Evolutionary conservation across 768 basidiomycete species (phyloP), one percentile per base, ranked within the genome.

Genomic region (Suillus placidus): DNA sequence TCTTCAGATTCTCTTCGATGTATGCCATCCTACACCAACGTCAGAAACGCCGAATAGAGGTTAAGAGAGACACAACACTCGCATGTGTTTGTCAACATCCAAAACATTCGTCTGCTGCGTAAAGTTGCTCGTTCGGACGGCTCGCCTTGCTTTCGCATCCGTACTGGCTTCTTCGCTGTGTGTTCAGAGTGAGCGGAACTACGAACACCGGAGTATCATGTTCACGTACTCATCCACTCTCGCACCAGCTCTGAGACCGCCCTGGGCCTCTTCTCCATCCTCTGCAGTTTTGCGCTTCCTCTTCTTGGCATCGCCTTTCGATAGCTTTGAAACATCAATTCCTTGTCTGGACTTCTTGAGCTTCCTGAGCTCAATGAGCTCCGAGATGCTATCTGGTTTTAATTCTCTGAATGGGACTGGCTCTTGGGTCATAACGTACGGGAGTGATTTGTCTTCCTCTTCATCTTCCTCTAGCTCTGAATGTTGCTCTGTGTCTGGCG

Each of bases 11-110:
- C 72, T 93, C 88, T 71, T 99, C 97, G 60, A 99, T 99, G 73
- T 97, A 99, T 2, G 92, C 94, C 92, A 98, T 95, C 97, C 95
- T 96, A 69, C 6, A 40, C 49, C 58, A 23, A 42, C 35, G 37
- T 43, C 23, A 65, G 57, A 63, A 18, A 30, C 12, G 16, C 8
- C 2, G 2, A 40, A 54, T 35, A 60, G 16, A 23, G 26, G n/a
- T 43, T 38, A 35, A 34, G 7, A 38, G 23, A 45, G 42, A n/a
- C 4, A 16, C 9, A 34, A 26, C 32, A 80, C 93, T 60, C 64
- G 95, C 97, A 99, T 99, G 73, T 99, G 97, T 74, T 98, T 99
- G 80, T 99, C 97, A 32, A 97, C 95, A 74, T 98, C 97, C 26
- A 98, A 84, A 1, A 89, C 87, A 74, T 97, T 97, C 5, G 97